Evolutionary conservation across 768 basidiomycete genomes (phyloP), one percentile per base, ranked within the genome.

Genomic region (Xanthoconium stramineum): DNA sequence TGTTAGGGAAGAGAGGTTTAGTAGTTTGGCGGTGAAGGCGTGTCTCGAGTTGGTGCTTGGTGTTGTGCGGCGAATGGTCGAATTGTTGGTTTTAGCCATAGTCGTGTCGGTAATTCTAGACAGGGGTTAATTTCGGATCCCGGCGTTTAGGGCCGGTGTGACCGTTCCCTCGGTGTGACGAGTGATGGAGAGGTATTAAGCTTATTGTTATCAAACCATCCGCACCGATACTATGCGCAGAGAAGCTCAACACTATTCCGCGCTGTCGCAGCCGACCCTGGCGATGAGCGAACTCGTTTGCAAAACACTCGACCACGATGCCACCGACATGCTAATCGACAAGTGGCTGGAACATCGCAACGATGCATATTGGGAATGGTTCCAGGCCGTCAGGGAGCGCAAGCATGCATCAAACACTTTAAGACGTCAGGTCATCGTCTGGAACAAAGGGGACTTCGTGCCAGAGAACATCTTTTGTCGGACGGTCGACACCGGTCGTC

Each of bases 341-440:
- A 87, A 85, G 69, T 90, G 88, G 88, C 84, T 90, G 44, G 86
- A 89, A 66, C 86, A 89, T 65, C 81, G 82, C 64, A 83, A 86
- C 59, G 85, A 88, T 74, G 80, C 83, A 45, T 89, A 89, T 67
- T 81, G 82, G 69, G 86, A 88, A 52, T 90, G 88, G 88, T 90
- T 90, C 62, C 78, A 77, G 59, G 82, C 81, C 54, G 80, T 88
- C 12, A 78, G 88, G 50, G 85, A 88, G 64, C 79, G 85, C 52
- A 84, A 80, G 62, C 82, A 87, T 59, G 78, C 78, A 33, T 80
- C 77, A 24, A 73, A 76, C 30, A 75, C 78, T 33, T 74, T 76
- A 45, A 80, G 80, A 58, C 81, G 84, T 60, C 78, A 79, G 48
- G 67, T 76, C n/a, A 61, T 79, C 15, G 70, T 72, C 50, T 79